phyloP scores from a whole-genome alignment of 805 yeast species.

The Candida tibetensis region DNA sequence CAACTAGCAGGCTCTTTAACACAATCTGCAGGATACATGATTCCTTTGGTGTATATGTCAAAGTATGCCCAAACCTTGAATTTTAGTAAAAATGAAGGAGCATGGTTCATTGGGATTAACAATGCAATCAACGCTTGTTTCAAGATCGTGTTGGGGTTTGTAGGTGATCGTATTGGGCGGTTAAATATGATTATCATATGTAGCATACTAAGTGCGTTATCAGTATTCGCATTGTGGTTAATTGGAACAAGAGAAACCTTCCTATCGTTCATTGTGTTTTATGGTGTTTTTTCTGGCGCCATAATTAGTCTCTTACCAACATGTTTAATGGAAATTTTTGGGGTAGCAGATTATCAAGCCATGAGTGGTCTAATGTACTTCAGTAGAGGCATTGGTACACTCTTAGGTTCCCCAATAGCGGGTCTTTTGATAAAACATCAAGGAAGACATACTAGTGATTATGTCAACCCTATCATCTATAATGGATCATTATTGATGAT shows the following conservation, averaged over 20 bases:
- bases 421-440: conserved; percentile 23
- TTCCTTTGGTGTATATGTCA: conserved; percentile 33
- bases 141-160: conserved; percentile 16
- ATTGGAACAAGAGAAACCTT: conserved; percentile 21
- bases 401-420: conserved; percentile 35
- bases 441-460: conserved; percentile 16
- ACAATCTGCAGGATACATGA: conserved; percentile 35
- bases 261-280: conserved; percentile 29
- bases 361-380: conserved; percentile 33
- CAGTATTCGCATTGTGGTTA: conserved; percentile 19
- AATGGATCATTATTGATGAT: conserved; percentile 22
- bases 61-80: conserved; percentile 30
- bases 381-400: conserved; percentile 30
- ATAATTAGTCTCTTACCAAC: conserved; percentile 32
- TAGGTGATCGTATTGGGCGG: conserved; percentile 17
- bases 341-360: conserved; percentile 29
- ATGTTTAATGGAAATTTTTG: conserved; percentile 31
- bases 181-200: conserved; percentile 18
- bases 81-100: conserved; percentile 26
- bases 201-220: conserved; percentile 13
- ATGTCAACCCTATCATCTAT: conserved; percentile 24
- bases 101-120: conserved; percentile 33
- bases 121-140: conserved; percentile 30
- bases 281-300: conserved; percentile 36
- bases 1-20: conserved; percentile 22